Conservation (phyloP, 805 yeast species). For the Priceomyces fermenticarens region DNA sequence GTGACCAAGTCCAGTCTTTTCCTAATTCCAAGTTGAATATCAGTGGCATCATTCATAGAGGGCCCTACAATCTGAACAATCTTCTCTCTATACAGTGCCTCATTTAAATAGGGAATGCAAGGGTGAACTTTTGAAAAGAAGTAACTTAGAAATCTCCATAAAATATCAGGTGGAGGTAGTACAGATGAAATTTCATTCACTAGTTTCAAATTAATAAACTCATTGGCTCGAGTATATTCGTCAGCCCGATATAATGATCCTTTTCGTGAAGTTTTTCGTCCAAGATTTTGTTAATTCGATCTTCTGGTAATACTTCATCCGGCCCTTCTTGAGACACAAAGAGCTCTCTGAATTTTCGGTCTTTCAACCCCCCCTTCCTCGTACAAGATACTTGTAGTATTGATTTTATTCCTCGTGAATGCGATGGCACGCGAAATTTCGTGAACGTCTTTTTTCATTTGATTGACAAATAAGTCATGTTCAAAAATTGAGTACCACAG, state of each 20-base stretch:
- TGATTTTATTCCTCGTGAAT: neutral
- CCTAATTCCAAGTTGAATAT: constrained; percentile 26
- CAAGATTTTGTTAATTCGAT: neutral
- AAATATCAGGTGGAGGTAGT: neutral
- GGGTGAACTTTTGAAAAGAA: neutral
- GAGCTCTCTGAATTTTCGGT: neutral
- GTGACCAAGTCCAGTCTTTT: constrained; percentile 39
- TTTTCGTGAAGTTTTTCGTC: neutral
- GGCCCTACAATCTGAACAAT: constrained; percentile 36
- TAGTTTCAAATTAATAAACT: neutral
- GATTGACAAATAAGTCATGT: neutral
- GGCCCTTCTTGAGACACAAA: neutral
- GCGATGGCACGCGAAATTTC: neutral
- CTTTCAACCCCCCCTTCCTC: neutral
- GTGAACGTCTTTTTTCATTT: neutral
- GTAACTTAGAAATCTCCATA: neutral
- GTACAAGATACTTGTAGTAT: neutral
- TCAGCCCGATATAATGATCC: neutral
- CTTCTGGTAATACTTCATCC: neutral
- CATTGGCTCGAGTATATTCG: neutral
- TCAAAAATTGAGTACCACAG: neutral
- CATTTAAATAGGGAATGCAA: constrained; percentile 40
- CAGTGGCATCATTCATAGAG: constrained; percentile 21
- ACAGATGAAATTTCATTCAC: neutral
- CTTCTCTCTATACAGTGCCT: constrained; percentile 43